Base-by-base conservation (phyloP, 192 early-diverging fungal genomes). In the Coemansia sp. region DNA sequence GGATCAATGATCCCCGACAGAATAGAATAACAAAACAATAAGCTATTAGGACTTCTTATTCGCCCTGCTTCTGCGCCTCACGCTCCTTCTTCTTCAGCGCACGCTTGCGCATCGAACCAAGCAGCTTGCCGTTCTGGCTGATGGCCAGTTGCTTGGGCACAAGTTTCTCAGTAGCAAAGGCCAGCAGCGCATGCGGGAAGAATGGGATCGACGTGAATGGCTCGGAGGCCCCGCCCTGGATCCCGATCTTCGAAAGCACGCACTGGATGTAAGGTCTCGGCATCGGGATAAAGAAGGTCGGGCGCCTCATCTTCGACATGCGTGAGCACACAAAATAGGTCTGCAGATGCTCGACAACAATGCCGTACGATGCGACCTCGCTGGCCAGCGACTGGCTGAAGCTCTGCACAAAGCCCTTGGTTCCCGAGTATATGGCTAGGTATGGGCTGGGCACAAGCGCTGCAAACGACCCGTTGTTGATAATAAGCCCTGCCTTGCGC, bases 321-420 rank as follows among this genome's bases (percentile, higher is more conserved):
- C 88, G 86, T 11, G 97, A 93, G 58, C 90, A 88, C 69, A 99
- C 95, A 91, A 97, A 99, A 83, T 93, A 98, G 22, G 94, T 94
- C 74, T 95, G 96, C 68, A 97, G 67, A 81, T 94, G 90, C 85
- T 99, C 89, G 37, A 99, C 95, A 22, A 90, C 79, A 22, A 99
- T 86, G 47, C 89, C 89, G 22, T 85, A 74, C 7, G 80, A 67
- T 26, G 85, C 77, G 39, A 93, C 71, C 75, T 99, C 97, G 22
- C 88, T 83, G 21, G 89, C 94, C 54, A 99, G 78, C 39, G 94
- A 94, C 81, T 92, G 89, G 55, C 92, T 94, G 89, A 93, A 98
- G 68, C 83, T 90, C 54, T 87, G 88, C 65, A 98, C 80, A 83
- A 97, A 98, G 8, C 94, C 88, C 78, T 99, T 99, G 65, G 93